Percentiles rank a stretch among this genome's conserved stretches.
These are phyloP conservation scores for Arachnomyces sp. DNA, from an alignment of 2,329 filamentous ascomycete species.

Conservation along the genomic window DNA sequence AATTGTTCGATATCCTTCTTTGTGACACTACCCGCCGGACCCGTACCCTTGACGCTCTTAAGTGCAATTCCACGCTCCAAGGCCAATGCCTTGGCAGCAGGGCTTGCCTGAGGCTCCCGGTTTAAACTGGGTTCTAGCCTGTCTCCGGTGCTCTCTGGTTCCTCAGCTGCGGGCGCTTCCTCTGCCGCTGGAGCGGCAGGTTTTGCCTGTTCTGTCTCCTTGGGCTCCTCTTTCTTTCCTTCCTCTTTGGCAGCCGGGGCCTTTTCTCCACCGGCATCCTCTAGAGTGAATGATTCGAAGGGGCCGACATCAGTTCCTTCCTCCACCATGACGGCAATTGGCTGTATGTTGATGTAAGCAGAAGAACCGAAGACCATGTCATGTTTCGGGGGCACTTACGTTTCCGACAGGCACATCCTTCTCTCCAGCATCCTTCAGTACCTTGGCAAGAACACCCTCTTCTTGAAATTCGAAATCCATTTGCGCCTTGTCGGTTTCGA, in stretches of 20 bases:
- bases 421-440: slow-evolving; percentile 83
- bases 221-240: slow-evolving; percentile 41
- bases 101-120: slow-evolving; percentile 65
- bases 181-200: slow-evolving; percentile 36
- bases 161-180: slow-evolving; percentile 49
- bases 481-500: slow-evolving; percentile 99
- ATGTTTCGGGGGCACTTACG: slow-evolving; percentile 52
- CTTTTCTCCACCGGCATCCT: slow-evolving; percentile 84
- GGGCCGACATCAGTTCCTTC: slow-evolving; percentile 79
- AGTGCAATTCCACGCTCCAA: slow-evolving; percentile 76
- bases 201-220: slow-evolving; percentile 48
- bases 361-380: slow-evolving; percentile 1
- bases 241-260: slow-evolving; percentile 52
- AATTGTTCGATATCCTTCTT: slow-evolving; percentile 90
- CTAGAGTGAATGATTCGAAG: slow-evolving; percentile 80
- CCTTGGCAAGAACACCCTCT: slow-evolving; percentile 89
- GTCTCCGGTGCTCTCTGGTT: slow-evolving; percentile 66
- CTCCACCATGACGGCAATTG: slow-evolving; percentile 90
- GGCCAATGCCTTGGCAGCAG: slow-evolving; percentile 72
- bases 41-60: slow-evolving; percentile 74
- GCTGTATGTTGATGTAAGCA: slow-evolving; percentile 48
- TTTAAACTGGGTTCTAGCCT: slow-evolving; percentile 77
- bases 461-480: slow-evolving; percentile 99
- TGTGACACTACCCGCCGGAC: slow-evolving; percentile 78
- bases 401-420: slow-evolving; percentile 93